Percentiles rank a stretch among this genome's conserved stretches.
Evolutionary conservation across 2,329 filamentous ascomycete genomes (phyloP).

Genomic region (Leptoxyphium fumago): DNA sequence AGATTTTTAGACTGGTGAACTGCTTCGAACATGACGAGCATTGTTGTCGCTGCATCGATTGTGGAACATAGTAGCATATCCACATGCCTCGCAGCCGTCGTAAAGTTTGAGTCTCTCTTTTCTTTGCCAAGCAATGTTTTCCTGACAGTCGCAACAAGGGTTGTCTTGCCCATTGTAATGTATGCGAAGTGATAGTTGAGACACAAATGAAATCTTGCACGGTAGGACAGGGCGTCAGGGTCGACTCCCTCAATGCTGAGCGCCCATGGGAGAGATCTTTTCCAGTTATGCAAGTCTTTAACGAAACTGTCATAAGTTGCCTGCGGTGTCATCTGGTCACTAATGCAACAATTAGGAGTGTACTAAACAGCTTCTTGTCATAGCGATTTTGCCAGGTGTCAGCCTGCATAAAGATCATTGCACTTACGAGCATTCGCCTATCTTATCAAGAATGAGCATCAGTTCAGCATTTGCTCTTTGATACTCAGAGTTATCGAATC

Average conservation of each 20-base stretch:
- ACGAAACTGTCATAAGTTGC: neutral
- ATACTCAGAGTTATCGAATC: constrained; percentile 1
- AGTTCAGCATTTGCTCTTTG: constrained; percentile 1
- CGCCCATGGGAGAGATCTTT: neutral
- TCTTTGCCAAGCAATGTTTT: neutral
- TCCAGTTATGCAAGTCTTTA: constrained; percentile 1
- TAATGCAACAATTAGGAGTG: neutral
- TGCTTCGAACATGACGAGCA: constrained; percentile 1
- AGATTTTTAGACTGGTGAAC: constrained; percentile 1
- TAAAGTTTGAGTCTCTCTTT: too few relatives aligned
- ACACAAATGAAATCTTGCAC: constrained; percentile 1
- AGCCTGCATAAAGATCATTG: neutral
- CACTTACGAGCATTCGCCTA: constrained; percentile 1
- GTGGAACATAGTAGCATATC: neutral
- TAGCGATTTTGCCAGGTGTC: neutral
- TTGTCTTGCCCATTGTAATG: constrained; percentile 2
- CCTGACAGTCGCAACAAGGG: constrained; percentile 1
- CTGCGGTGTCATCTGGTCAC: neutral
- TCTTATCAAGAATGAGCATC: constrained; percentile 1
- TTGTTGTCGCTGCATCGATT: constrained; percentile 2
- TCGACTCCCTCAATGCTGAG: neutral
- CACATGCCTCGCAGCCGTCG: too few relatives aligned
- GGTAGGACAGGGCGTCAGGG: neutral
- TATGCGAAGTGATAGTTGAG: constrained; percentile 3
- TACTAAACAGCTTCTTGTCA: neutral